Conservation (phyloP, 139 green algal species). For the Mesostigma viride region DNA sequence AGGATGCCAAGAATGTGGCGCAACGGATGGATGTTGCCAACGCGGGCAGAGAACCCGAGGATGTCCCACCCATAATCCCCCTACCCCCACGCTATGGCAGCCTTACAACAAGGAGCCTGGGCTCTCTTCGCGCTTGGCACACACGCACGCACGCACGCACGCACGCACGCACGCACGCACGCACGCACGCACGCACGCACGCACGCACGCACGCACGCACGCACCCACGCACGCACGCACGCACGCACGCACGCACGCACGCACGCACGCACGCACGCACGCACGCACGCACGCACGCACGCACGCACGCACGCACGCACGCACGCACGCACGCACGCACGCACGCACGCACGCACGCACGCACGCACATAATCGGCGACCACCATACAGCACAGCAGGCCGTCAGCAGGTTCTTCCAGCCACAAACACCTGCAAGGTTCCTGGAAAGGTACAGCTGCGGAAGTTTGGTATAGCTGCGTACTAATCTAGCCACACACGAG, state of each 20-base stretch:
- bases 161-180: constrained; percentile 7
- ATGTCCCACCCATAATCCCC: too few relatives aligned
- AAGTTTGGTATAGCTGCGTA: too few relatives aligned
- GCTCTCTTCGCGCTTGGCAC: background rate
- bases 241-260: background rate
- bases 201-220: background rate
- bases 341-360: constrained; percentile 2
- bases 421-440: background rate
- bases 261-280: background rate
- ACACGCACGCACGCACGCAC: constrained; percentile 5
- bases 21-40: too few relatives aligned
- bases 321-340: too few relatives aligned
- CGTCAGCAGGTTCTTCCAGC: background rate
- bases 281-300: background rate
- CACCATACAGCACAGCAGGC: background rate
- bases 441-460: too few relatives aligned
- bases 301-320: constrained; percentile 12
- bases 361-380: background rate
- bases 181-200: constrained; percentile 6
- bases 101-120: too few relatives aligned
- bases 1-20: too few relatives aligned
- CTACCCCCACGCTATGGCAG: too few relatives aligned
- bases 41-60: too few relatives aligned
- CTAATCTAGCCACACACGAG: too few relatives aligned
- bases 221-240: constrained; percentile 1